Base-by-base conservation (phyloP, 2,329 filamentous ascomycete species). In the Aspergillus quadrilineatus region DNA sequence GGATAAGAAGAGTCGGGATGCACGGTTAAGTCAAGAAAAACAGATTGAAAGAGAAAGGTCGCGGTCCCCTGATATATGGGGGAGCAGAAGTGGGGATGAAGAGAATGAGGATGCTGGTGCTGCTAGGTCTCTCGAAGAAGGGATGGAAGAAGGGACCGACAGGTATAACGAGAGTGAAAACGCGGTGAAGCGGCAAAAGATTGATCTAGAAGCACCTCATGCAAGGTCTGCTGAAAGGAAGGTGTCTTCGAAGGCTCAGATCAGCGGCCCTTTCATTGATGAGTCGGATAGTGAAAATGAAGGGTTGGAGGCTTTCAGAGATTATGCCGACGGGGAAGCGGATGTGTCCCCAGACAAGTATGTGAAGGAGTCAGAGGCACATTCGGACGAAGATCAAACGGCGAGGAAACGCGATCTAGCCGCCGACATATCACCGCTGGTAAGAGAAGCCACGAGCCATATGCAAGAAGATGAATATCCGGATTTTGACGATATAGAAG, bases 401-500 rank as follows among this genome's bases (percentile, higher is more conserved):
- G 64, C 30, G 43, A 59, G 32, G 57, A 60, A 63, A 58, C 56
- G 50, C 58, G 55, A 57, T 58, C 56, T 64, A 58, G 60, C 64
- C 56, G 53, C 60, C 55, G 56, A 56, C 55, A 60, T 63, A 60
- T 80, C 71, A 74, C 73, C 64, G 59, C 67, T 73, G 75, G 84
- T 76, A 73, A 80, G 69, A 78, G 80, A 72, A 78, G 78, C 64
- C 68, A 80, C 71, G 66, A 80, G 68, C 67, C 68, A 75, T 59
- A 64, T 72, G 56, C 78, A 67, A 60, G 62, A 73, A 57, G 73
- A 82, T 63, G 80, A 82, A 50, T 80, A 78, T 73, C 75, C 72
- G 58, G 78, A 78, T 64, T 83, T 83, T 67, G 83, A 82, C 61
- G 80, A 82, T 68, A 73, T 87, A 64, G 85, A 89, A 64, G 83